Conservation (phyloP, 2,329 filamentous ascomycete species). For the Verticillium klebahnii region DNA sequence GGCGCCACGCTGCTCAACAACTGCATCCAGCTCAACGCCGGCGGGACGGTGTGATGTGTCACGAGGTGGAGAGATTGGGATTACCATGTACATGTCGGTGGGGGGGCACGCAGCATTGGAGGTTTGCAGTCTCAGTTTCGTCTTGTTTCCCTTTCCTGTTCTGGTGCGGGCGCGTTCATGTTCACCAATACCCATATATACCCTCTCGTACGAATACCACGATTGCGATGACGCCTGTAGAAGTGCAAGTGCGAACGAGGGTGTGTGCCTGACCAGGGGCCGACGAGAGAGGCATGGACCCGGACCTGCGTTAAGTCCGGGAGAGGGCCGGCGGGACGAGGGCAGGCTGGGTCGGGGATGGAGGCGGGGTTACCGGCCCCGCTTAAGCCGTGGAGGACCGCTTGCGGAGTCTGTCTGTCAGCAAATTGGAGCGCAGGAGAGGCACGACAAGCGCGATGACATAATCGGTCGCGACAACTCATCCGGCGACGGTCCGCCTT, state of each 20-base stretch:
- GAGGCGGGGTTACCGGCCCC: not conserved
- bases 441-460: too few relatives aligned
- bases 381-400: not conserved
- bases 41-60: conserved; percentile 11
- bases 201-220: conserved; percentile 3
- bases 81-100: not conserved
- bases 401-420: too few relatives aligned
- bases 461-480: too few relatives aligned
- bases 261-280: too few relatives aligned
- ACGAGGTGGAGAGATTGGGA: too few relatives aligned
- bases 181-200: conserved; percentile 4
- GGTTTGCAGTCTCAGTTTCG: too few relatives aligned
- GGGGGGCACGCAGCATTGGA: not conserved
- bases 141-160: not conserved
- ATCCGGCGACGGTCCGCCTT: too few relatives aligned
- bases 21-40: conserved; percentile 61
- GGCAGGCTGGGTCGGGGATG: too few relatives aligned
- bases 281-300: too few relatives aligned
- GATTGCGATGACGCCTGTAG: not conserved
- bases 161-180: not conserved
- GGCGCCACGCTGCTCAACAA: conserved; percentile 75
- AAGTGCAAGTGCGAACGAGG: too few relatives aligned
- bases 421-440: too few relatives aligned
- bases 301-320: not conserved
- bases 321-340: too few relatives aligned